phyloP scores from a whole-genome alignment of 2,329 filamentous ascomycete species.

The Penicillium psychrosexuale region DNA sequence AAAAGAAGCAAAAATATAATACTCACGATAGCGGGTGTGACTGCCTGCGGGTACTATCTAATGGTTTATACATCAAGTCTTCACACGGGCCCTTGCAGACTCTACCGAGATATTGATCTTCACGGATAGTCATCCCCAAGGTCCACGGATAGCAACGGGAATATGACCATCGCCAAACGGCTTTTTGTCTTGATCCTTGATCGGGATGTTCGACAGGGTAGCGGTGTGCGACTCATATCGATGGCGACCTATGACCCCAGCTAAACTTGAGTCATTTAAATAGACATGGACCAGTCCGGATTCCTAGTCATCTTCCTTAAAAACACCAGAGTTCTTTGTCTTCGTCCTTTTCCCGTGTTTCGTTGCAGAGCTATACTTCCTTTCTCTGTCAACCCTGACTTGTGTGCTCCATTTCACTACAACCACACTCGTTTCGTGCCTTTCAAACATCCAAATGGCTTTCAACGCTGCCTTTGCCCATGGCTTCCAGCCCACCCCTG shows the following conservation, averaged over 20 bases:
- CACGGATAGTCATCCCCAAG: conserved; percentile 8
- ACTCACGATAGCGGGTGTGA: conserved; percentile 14
- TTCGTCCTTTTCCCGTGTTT: neutral
- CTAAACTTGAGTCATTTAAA: conserved; percentile 14
- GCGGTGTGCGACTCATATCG: conserved; percentile 24
- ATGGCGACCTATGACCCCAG: conserved; percentile 4
- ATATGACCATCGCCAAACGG: conserved; percentile 8
- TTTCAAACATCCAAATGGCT: conserved; percentile 6
- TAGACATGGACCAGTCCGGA: conserved; percentile 9
- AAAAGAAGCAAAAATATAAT: neutral
- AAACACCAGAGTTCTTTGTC: neutral
- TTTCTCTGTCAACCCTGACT: neutral
- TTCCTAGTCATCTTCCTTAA: neutral
- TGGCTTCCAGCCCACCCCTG: neutral
- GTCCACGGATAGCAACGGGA: conserved; percentile 4
- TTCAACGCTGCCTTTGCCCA: neutral
- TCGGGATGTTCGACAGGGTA: conserved; percentile 19
- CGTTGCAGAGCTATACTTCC: neutral
- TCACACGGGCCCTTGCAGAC: conserved; percentile 27
- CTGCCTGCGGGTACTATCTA: conserved; percentile 6
- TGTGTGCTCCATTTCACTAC: neutral
- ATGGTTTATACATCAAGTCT: conserved; percentile 24
- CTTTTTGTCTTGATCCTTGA: conserved; percentile 12
- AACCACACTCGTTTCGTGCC: neutral
- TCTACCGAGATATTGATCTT: conserved; percentile 13